phyloP scores from a whole-genome alignment of 768 basidiomycete genomes.

The Hygrocybe punicea region DNA sequence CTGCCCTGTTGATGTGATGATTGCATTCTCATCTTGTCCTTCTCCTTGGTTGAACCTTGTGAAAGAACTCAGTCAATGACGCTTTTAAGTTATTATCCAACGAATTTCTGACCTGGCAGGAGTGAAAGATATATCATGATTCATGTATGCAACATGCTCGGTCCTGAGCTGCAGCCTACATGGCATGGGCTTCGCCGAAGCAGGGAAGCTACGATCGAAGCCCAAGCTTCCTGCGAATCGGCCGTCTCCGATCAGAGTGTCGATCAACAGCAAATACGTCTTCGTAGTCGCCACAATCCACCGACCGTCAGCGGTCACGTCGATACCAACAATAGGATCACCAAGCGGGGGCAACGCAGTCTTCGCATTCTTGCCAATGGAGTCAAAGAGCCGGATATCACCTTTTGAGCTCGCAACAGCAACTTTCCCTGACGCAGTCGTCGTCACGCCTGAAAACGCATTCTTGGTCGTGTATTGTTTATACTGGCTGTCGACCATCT shows the following conservation, averaged over 20 bases:
- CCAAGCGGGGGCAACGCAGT: constrained; percentile 93
- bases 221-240: constrained; percentile 78
- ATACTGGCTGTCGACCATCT: constrained; percentile 91
- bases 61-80: neutral
- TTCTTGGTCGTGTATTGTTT: constrained; percentile 97
- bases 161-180: constrained; percentile 80
- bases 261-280: constrained; percentile 90
- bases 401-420: constrained; percentile 97
- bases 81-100: neutral
- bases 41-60: constrained; percentile 88
- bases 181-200: constrained; percentile 88
- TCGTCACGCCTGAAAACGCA: constrained; percentile 88
- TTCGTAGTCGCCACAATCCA: constrained; percentile 95
- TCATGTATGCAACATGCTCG: constrained; percentile 95
- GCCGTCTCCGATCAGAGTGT: constrained; percentile 91
- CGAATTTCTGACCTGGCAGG: constrained; percentile 71
- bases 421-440: constrained; percentile 80
- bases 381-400: constrained; percentile 91
- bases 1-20: constrained; percentile 89
- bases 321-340: constrained; percentile 91
- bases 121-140: constrained; percentile 78
- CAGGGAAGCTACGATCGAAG: constrained; percentile 95
- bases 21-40: constrained; percentile 87
- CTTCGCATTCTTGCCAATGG: constrained; percentile 98
- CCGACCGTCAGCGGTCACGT: constrained; percentile 89